A percentile compares a stretch with the other conserved stretches of the same genome.
phyloP scores from a whole-genome alignment of 495 filamentous ascomycete species.

The Neurospora intermedia region DNA sequence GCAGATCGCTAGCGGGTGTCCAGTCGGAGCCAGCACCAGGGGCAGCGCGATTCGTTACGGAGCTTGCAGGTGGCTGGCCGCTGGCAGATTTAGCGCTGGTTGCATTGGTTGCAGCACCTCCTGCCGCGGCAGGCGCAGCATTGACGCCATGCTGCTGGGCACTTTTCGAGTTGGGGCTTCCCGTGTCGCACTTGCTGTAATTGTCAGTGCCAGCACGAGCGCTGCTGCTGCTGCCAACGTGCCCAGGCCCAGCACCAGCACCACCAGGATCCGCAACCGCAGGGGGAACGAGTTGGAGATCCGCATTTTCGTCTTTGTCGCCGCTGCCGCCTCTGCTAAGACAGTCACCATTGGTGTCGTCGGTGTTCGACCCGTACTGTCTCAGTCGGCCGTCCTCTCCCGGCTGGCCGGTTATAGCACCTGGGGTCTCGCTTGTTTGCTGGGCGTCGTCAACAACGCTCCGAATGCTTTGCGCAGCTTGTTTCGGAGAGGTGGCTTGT shows the following conservation, averaged over 20 bases:
- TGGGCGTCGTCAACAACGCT: conserved; percentile 2
- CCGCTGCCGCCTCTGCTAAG: not conserved
- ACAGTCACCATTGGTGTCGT: not conserved
- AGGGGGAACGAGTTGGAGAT: not conserved
- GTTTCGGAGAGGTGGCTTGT: conserved; percentile 1
- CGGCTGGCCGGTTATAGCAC: not conserved
- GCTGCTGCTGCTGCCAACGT: not conserved
- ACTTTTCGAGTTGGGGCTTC: not conserved
- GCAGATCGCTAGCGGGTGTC: not conserved
- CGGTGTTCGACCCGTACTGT: not conserved
- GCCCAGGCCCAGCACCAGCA: not conserved
- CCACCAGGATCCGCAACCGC: not conserved
- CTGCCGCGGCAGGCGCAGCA: not conserved
- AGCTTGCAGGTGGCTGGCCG: not conserved
- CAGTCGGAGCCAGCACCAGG: not conserved
- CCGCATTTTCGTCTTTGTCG: not conserved
- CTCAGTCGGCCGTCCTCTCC: not conserved
- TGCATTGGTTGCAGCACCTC: not conserved
- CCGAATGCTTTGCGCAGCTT: not conserved
- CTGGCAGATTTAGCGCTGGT: not conserved
- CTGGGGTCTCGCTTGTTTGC: not conserved
- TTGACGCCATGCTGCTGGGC: not conserved
- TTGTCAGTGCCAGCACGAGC: not conserved
- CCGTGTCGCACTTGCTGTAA: not conserved
- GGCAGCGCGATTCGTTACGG: not conserved